These are phyloP conservation scores for Fonsecaea multimorphosa DNA, from an alignment of 2,329 filamentous ascomycete genomes.

Conservation along the genomic window DNA sequence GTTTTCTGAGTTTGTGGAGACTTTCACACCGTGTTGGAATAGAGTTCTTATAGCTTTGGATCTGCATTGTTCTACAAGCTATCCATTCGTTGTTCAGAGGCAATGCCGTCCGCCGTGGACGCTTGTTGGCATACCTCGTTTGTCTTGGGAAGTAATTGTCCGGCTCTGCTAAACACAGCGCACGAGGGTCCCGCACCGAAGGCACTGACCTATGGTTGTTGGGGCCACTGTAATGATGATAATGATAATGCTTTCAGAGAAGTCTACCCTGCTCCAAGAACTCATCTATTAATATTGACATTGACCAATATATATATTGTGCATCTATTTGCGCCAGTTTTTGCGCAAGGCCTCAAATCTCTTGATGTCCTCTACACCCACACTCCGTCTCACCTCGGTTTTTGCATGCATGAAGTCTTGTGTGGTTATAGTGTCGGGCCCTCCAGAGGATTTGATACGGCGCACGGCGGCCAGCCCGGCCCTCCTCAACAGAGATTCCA, in stretches of 20 bases:
- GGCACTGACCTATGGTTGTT: background rate
- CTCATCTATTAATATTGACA: background rate
- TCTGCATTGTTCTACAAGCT: constrained; percentile 7
- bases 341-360: constrained; percentile 63
- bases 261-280: background rate
- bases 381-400: constrained; percentile 36
- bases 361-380: constrained; percentile 62
- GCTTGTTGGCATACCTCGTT: constrained; percentile 23
- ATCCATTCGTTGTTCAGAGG: constrained; percentile 14
- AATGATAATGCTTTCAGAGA: background rate
- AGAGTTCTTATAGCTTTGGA: constrained; percentile 30
- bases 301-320: background rate
- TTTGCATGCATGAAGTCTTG: constrained; percentile 36
- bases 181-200: background rate
- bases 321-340: constrained; percentile 50
- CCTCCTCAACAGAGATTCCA: constrained; percentile 64
- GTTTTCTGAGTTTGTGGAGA: constrained; percentile 24
- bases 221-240: constrained; percentile 1
- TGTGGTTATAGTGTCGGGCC: constrained; percentile 22
- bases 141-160: constrained; percentile 17
- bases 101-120: constrained; percentile 8
- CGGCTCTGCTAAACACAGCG: background rate
- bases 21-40: constrained; percentile 26
- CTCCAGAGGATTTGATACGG: constrained; percentile 30
- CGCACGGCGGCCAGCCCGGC: constrained; percentile 65